Evolutionary conservation across 441 rosid species (phyloP).

Genomic region (Syzygium malaccense): DNA sequence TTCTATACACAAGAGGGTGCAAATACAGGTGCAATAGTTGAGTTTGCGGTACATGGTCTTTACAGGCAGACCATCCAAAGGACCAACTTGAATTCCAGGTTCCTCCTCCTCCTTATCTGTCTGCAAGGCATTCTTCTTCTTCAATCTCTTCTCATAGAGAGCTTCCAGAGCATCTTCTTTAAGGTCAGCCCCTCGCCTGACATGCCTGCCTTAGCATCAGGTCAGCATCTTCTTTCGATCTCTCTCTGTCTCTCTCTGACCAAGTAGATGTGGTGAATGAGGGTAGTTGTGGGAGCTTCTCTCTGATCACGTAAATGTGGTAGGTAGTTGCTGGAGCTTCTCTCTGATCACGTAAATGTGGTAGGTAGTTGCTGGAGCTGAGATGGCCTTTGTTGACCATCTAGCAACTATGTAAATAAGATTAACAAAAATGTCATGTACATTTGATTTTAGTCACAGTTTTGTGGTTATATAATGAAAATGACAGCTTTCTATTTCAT

Average conservation of each 20-base stretch:
- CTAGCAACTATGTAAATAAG: neutral
- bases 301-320: no score
- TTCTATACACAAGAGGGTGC: neutral
- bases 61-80: constrained; percentile 79
- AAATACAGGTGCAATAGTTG: constrained; percentile 42
- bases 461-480: neutral
- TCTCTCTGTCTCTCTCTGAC: neutral
- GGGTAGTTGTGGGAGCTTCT: neutral
- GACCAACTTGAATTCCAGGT: constrained; percentile 35
- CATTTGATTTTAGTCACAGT: neutral
- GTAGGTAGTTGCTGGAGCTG: neutral
- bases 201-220: constrained; percentile 32
- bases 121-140: constrained; percentile 24
- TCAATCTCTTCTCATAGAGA: constrained; percentile 37
- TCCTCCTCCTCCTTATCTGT: constrained; percentile 29
- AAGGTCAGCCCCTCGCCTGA: constrained; percentile 46
- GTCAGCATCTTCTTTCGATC: neutral
- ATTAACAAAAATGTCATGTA: neutral
- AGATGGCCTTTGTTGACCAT: neutral
- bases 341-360: no score
- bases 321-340: neutral
- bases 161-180: constrained; percentile 58
- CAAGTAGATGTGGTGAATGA: neutral
- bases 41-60: constrained; percentile 69
- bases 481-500: neutral